Base-by-base conservation (phyloP, 1,284 basidiomycete species). In the Ceratobasidium sp. region DNA sequence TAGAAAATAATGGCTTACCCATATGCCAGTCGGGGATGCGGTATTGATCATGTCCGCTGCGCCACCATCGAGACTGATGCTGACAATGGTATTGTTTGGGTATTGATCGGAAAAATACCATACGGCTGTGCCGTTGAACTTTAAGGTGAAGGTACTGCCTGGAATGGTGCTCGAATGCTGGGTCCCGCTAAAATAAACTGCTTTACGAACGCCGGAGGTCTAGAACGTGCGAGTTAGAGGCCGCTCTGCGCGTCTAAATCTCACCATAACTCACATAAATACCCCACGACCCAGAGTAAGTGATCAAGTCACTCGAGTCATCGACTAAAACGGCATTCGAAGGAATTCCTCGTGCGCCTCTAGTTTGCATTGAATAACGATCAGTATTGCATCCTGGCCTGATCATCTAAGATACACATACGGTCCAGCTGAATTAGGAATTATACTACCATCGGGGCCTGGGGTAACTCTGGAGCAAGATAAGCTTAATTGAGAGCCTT, bases 81-180 rank as follows among this genome's bases (percentile, higher is more conserved):
- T 14, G 27, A 48, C 54, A 3, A 15, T 2, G 2, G 51, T 36
- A 29, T 69, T 56, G 9, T 24, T 19, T 22, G 31, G 14, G 53
- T 4, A n/a, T 15, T 24, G 24, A 54, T 69, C 66, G n/a, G 53
- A 56, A 59, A 69, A 69, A 41, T 69, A 69, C 33, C 41, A 69
- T 2, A 69, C 44, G 7, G 22, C 66, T 22, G 66, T 69, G 5
- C 66, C 66, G 17, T n/a, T 69, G 36, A 69, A 69, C 1, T 31
- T 56, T 51, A 69, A 69, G 17, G 51, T 57, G 17, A 41, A 24
- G n/a, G 31, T 45, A 11, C 31, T n/a, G 15, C 66, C 66, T 8
- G 66, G 53, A 14, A 22, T 69, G 1, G 50, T 57, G 36, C 53
- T 69, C 29, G 53, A 22, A 27, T 69, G 66, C 19, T 19, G 5